Base-by-base conservation (phyloP, 2,329 filamentous ascomycete genomes). In the Penicillium sp. region DNA sequence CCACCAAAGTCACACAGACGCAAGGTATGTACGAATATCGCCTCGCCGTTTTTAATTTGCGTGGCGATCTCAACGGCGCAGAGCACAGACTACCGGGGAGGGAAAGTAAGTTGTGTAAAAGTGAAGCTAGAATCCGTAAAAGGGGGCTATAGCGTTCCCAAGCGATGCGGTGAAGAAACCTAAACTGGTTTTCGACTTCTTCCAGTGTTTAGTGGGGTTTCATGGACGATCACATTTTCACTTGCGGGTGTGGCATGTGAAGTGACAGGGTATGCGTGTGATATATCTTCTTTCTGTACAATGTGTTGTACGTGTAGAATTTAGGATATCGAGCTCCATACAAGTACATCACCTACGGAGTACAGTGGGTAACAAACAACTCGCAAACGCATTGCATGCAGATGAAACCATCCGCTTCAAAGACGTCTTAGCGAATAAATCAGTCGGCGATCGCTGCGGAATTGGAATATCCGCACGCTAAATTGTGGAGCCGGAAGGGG, bases 11-110 rank as follows among this genome's bases (percentile, higher is more conserved):
- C 31, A 34, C 8, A 27, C 24, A 27, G 8, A 8, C 24, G 8
- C 24, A 27, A 27, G 5, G 24, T 27, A 27, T 3, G 24, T 27
- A 5, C 24, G 8, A 27, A 27, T n/a, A 29, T 48, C 38, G 5
- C 42, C 29, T 36, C 11, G 29, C 44, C 44, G 50, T 52, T 52
- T 36, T 48, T 43, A 47, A 40, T 47, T 34, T 47, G 38, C 21
- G 18, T 21, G 36, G 18, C 27, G 44, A 49, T 53, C 50, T 21
- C 36, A 53, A 49, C 50, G 44, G 36, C 27, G 38, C n/a, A 36
- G 36, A 49, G 50, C 44, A 53, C 29, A 36, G 44, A 43, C 44
- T 36, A n/a, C 43, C 34, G 9, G n/a, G 27, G 36, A 29, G 27
- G 21, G 34, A 47, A 32, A 16, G 43, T 18, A 47, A 32, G 32